A percentile compares a stretch with the other conserved stretches of the same genome.
These are phyloP conservation scores for Xeromyces bisporus DNA, from an alignment of 495 filamentous ascomycete genomes.

Conservation along the genomic window DNA sequence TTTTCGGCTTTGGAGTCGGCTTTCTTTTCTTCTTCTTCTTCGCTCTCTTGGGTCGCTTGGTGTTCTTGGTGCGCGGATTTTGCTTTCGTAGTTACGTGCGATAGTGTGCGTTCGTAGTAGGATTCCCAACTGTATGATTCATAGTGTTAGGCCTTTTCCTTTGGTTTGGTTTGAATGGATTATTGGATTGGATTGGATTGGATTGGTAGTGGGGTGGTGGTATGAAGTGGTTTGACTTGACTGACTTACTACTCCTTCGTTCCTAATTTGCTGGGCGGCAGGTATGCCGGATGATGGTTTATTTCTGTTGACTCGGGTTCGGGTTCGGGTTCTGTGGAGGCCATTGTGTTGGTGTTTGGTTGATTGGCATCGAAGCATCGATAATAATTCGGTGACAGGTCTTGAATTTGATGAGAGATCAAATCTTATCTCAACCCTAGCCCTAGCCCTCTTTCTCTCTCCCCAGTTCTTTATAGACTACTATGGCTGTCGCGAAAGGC, in stretches of 20 bases:
- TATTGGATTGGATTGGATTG: no score
- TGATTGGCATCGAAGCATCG: no score
- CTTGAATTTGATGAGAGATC: no score
- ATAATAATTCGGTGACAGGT: no score
- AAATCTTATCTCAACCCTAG: no score
- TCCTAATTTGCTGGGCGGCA: conserved; percentile 35
- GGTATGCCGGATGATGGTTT: conserved; percentile 19
- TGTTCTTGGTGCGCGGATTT: conserved; percentile 2
- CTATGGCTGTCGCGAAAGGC: no score
- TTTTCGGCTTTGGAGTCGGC: conserved; percentile 5
- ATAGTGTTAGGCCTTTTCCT: conserved; percentile 2
- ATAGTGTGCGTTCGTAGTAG: conserved; percentile 27
- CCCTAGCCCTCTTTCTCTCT: no score
- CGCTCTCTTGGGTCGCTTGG: not conserved
- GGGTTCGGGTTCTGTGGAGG: not conserved
- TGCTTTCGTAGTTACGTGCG: conserved; percentile 20
- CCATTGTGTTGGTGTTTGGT: no score
- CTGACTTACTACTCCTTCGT: conserved; percentile 39
- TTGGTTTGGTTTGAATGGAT: no score
- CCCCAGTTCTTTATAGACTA: no score
- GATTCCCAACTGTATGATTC: conserved; percentile 24
- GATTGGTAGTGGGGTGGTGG: no score
- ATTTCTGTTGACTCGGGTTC: not conserved
- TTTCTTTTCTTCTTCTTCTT: conserved; percentile 1
- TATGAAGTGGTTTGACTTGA: no score